phyloP scores from a whole-genome alignment of 495 filamentous ascomycete genomes.

The Xylaria acuta region DNA sequence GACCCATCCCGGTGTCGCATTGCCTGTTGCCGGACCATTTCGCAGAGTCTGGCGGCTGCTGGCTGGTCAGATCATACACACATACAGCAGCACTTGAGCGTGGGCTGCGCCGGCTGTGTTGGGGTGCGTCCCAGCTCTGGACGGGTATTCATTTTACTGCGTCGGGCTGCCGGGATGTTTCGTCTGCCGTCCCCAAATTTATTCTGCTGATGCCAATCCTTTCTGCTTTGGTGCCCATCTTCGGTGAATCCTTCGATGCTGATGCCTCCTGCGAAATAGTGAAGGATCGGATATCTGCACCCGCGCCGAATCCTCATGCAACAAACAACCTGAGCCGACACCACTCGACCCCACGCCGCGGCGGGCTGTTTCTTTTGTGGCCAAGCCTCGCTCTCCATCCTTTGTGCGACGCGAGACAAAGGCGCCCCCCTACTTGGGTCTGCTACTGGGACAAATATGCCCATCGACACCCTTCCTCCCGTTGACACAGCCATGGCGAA shows the following conservation, averaged over 20 bases:
- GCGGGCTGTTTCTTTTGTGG: conserved; percentile 27
- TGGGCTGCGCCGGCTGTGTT: neutral
- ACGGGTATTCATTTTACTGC: conserved; percentile 2
- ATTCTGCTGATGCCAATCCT: conserved; percentile 11
- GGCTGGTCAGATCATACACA: conserved; percentile 19
- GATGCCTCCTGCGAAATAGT: conserved; percentile 15
- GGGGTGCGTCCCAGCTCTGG: neutral
- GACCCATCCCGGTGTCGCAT: conserved; percentile 13
- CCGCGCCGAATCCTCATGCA: conserved; percentile 19
- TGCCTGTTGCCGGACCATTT: conserved; percentile 12
- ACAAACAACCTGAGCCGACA: conserved; percentile 15
- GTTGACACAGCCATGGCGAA: conserved; percentile 50
- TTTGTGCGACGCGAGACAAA: conserved; percentile 31
- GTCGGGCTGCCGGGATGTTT: conserved; percentile 5
- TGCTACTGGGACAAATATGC: conserved; percentile 39
- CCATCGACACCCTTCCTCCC: conserved; percentile 34
- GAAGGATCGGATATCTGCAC: conserved; percentile 25
- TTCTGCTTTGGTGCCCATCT: conserved; percentile 17
- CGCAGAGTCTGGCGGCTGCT: conserved; percentile 1
- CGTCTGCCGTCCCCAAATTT: conserved; percentile 9
- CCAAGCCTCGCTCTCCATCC: conserved; percentile 29
- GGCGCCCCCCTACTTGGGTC: conserved; percentile 36
- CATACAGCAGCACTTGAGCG: neutral
- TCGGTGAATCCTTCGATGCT: conserved; percentile 26
- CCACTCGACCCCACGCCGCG: conserved; percentile 18